Conservation (phyloP, 176 grass and related monocot species). For the Pharus latifolius region DNA sequence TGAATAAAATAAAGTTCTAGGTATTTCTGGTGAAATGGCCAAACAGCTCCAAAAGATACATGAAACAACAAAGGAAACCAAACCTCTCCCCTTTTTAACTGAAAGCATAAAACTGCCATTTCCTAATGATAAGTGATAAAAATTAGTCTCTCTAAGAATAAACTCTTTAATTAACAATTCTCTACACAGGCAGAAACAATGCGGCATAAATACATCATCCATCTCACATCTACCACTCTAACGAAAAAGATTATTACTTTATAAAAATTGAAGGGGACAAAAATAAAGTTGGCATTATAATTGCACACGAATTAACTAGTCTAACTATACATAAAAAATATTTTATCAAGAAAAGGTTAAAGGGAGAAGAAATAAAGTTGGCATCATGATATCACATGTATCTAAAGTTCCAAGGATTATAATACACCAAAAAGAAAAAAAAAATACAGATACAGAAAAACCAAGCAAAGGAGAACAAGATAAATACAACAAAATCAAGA, state of each 20-base stretch:
- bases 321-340: background rate
- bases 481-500: background rate
- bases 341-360: background rate
- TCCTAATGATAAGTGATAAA: no score
- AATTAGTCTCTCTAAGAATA: background rate
- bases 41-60: no score
- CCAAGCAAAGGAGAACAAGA: background rate
- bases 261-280: background rate
- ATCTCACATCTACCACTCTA: background rate
- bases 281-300: slow-evolving; percentile 5
- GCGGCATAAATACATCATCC: no score
- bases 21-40: no score
- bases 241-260: background rate
- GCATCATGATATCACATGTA: slow-evolving; percentile 8
- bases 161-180: background rate
- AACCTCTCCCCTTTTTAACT: no score
- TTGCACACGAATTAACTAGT: background rate
- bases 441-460: background rate
- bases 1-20: no score
- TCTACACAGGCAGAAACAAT: background rate
- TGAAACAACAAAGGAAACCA: no score
- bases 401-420: no score
- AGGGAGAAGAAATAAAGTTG: background rate
- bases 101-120: no score
- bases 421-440: background rate